Base-by-base conservation (phyloP, 2,329 filamentous ascomycete genomes). In the Alternaria triticina region DNA sequence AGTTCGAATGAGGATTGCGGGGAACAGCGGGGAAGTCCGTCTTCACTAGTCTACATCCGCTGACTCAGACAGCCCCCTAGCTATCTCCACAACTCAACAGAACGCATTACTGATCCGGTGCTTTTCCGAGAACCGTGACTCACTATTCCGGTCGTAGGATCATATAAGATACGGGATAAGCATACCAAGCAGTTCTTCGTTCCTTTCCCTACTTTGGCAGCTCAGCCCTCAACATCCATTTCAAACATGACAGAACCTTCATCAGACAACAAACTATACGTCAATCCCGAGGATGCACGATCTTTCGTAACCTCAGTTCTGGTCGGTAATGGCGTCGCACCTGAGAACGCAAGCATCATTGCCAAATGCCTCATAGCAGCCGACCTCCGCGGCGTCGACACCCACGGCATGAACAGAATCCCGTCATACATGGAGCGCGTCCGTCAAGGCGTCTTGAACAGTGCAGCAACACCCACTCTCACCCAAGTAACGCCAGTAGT, bases 351-450 rank as follows among this genome's bases (percentile, higher is more conserved):
- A 6, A 67, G 79, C 4, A 88, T 88, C 40, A 81, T 94, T 13
- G 88, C 91, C 15, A 80, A 82, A 65, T 91, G 89, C 65, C 86
- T 95, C 1, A 85, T 94, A 1, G 87, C 87, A 27, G 92, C 92
- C 11, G 92, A 95, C 70, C 86, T 94, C 0, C 89, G 92, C 27
- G 92, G 92, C 57, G 89, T 94, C n/a, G 92, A 95, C 74, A 93
- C 91, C 0, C 92, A 95, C 74, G 92, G 90, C 64, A 88, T 91
- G 77, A 93, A 92, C 77, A 89, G 92, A 6, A 88, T 95, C 46
- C 91, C 91, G 0, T 92, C 90, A 0, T 95, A 95, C 81, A 87
- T 94, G 82, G 85, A 87, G 52, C 89, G 92, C 8, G 86, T 94
- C 62, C 88, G 90, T 0, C 86, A 89, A 71, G 89, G 89, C 1